A percentile compares a stretch with the other conserved stretches of the same genome.
These are phyloP conservation scores for Nakaseomyces uthaithaninus DNA, from an alignment of 1,139 yeast genomes.

Conservation along the genomic window DNA sequence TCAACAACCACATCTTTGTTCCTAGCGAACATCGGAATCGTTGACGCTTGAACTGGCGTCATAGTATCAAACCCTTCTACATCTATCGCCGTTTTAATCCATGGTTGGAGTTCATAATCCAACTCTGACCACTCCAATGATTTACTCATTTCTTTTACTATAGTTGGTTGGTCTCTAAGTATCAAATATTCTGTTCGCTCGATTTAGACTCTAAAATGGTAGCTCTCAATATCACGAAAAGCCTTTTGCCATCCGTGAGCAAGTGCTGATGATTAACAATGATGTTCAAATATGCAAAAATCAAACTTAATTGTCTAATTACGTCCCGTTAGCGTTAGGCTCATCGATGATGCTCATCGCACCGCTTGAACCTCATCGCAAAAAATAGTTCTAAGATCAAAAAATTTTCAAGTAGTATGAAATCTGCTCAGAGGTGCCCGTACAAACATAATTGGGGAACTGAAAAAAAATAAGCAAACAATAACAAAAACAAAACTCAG, in stretches of 20 bases:
- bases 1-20: conserved; percentile 95
- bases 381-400: not conserved
- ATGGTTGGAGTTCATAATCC: conserved; percentile 33
- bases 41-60: conserved; percentile 98
- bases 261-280: too few relatives aligned
- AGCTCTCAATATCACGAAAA: too few relatives aligned
- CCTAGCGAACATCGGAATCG: conserved; percentile 78
- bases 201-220: not conserved
- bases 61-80: conserved; percentile 70
- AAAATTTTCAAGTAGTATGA: conserved; percentile 1
- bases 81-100: conserved; percentile 50
- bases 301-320: too few relatives aligned
- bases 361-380: conserved; percentile 2
- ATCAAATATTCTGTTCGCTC: too few relatives aligned
- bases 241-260: too few relatives aligned
- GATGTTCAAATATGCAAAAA: too few relatives aligned
- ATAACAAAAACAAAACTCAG: too few relatives aligned
- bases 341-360: conserved; percentile 2
- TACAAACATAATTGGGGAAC: too few relatives aligned
- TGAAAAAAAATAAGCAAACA: too few relatives aligned
- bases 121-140: conserved; percentile 36
- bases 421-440: not conserved
- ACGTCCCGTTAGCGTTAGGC: not conserved
- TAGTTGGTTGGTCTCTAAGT: too few relatives aligned
- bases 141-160: conserved; percentile 26